Percentiles rank a stretch among this genome's conserved stretches.
These are phyloP conservation scores for Cordyceps farinosa DNA, from an alignment of 2,329 filamentous ascomycete species.

Conservation along the genomic window DNA sequence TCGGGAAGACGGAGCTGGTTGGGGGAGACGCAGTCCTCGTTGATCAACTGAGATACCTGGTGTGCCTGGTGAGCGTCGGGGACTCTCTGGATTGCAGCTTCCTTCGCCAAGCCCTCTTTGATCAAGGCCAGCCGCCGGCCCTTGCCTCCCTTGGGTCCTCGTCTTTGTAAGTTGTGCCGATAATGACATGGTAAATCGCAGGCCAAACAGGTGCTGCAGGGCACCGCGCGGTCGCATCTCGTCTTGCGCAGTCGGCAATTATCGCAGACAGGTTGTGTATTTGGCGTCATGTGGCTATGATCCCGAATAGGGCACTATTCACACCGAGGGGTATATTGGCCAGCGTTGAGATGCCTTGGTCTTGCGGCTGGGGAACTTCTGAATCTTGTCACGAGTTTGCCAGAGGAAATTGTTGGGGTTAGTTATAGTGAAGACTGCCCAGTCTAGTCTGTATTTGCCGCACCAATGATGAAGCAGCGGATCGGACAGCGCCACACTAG, in stretches of 20 bases:
- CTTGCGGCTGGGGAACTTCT: too few species aligned
- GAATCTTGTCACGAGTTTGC: not conserved
- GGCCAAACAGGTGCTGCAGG: slow-evolving; percentile 29
- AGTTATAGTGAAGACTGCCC: too few species aligned
- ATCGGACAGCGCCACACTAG: not conserved
- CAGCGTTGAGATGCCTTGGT: too few species aligned
- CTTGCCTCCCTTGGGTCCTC: slow-evolving; percentile 28
- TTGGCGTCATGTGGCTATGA: not conserved
- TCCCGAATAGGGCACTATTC: not conserved
- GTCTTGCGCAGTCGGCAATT: slow-evolving; percentile 27
- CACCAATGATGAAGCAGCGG: not conserved
- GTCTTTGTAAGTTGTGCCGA: slow-evolving; percentile 29
- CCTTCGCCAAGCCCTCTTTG: slow-evolving; percentile 24
- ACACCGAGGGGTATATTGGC: too few species aligned
- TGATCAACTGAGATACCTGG: not conserved
- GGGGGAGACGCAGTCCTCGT: not conserved
- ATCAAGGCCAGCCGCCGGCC: slow-evolving; percentile 29
- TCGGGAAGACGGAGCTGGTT: not conserved
- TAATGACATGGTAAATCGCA: slow-evolving; percentile 29
- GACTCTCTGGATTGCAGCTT: not conserved
- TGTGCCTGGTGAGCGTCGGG: slow-evolving; percentile 9
- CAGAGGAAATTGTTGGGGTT: too few species aligned
- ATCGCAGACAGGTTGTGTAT: slow-evolving; percentile 12
- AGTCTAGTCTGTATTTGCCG: not conserved
- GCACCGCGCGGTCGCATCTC: slow-evolving; percentile 32